These are phyloP conservation scores for Fistulina hepatica DNA, from an alignment of 1,284 basidiomycete genomes.

Conservation along the genomic window DNA sequence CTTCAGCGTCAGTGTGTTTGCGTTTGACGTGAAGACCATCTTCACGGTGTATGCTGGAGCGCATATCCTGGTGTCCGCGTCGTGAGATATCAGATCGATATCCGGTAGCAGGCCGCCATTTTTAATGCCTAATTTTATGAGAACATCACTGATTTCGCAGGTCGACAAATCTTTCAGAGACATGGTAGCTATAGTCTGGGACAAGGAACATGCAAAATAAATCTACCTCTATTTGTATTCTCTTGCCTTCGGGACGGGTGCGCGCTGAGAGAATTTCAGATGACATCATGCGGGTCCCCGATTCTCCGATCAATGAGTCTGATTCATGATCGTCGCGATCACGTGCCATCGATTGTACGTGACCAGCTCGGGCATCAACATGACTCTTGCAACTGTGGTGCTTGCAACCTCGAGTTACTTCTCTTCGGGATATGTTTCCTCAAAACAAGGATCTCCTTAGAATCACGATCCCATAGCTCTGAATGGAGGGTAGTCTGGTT, in stretches of 20 bases:
- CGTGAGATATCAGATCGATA: conserved; percentile 42
- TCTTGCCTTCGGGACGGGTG: too few relatives aligned
- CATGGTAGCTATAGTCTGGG: conserved; percentile 16
- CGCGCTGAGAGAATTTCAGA: too few relatives aligned
- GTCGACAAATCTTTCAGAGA: conserved; percentile 48
- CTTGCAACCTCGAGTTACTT: background rate
- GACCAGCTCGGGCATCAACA: background rate
- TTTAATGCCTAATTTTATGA: conserved; percentile 70
- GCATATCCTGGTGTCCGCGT: conserved; percentile 33
- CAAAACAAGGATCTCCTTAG: conserved; percentile 1
- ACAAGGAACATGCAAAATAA: background rate
- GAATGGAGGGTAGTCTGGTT: conserved; percentile 48
- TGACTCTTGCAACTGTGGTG: background rate
- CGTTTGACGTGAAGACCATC: conserved; percentile 65
- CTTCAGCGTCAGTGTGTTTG: conserved; percentile 51
- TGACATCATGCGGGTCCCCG: too few relatives aligned
- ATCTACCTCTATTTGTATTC: too few relatives aligned
- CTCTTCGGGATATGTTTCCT: background rate
- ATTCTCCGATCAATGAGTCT: too few relatives aligned
- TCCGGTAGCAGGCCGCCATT: conserved; percentile 81
- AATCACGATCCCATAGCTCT: background rate
- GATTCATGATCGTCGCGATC: too few relatives aligned
- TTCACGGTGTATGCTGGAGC: conserved; percentile 87
- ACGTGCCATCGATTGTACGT: background rate
- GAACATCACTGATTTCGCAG: conserved; percentile 85